Evolutionary conservation across 768 basidiomycete species (phyloP), one percentile per base, ranked within the genome.

Genomic region (Cystofilobasidium bisporidii): DNA sequence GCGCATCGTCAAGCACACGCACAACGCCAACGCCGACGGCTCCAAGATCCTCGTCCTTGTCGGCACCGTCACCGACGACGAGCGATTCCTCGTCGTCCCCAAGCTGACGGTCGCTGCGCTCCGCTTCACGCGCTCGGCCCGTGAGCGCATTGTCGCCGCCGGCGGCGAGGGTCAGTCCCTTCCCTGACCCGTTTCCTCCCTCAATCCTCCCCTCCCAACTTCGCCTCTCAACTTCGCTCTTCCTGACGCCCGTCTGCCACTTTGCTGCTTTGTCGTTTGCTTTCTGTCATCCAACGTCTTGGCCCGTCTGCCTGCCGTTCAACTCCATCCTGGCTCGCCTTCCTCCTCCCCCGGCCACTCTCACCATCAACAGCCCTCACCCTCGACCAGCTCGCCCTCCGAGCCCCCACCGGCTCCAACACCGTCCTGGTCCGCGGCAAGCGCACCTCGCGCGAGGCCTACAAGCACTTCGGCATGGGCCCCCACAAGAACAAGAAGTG

Each of bases 381-480:
- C 71, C 83, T 99, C 74, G 96, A 99, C 78, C 91, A 97, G 80
- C 89, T 99, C 70, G 96, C 96, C 61, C 79, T 92, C 73, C 85
- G 96, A 72, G 85, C 92, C 65, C 96, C 96, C 28, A 94, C 89
- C 48, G 96, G 96, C 70, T 82, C 88, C 70, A 94, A 94, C 85
- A 98, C 96, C 65, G 83, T 99, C 71, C 81, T 98, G 74, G 81
- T 99, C 73, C 83, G 94, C 71, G 96, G 94, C 73, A 87, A 88
- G 81, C 87, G 86, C 84, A 96, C 86, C 79, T 82, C 88, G 67
- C 86, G 96, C 71, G 96, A 98, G 80, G 68, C 68, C 45, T 69
- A 59, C 68, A 92, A 90, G 79, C 94, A 98, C 84, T 97, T 97
- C 78, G 94, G 94, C 80, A 90, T 90, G 89, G 90, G 87, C 11